Evolutionary conservation across 208 protist species (phyloP), one percentile per base, ranked within the genome.

Genomic region (Herpetomonas samuelpessoai): DNA sequence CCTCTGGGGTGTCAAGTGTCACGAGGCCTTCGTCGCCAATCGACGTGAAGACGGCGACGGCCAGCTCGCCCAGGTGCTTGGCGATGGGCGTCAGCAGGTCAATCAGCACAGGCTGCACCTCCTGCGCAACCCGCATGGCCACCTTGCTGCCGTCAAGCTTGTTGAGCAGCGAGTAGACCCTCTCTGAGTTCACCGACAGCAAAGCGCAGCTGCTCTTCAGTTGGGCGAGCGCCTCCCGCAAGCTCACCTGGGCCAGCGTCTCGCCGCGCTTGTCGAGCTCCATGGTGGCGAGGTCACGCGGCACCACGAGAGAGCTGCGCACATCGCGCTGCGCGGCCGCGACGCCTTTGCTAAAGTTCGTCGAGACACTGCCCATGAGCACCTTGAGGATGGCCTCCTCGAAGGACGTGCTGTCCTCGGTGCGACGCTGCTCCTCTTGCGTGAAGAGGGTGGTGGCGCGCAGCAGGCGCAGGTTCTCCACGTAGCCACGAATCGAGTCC

Each of bases 401-500:
- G 59, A 93, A 88, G 16, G 26, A 21, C n/a, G 70, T 63, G 14
- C 47, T 46, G 35, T 75, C 52, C 38, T 65, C 62, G 31, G 29
- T 28, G n/a, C 57, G 66, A n/a, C 24, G 46, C 18, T 41, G 29
- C 25, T 49, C 39, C 16, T 24, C n/a, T 16, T 49, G 38, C 16
- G 63, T 58, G 47, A 85, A 86, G 31, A 89, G 66, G n/a, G 83
- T 88, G 0, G 84, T 95, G 22, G 82, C 74, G 25, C 81, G 86
- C 59, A 95, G 70, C 29, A 90, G 74, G n/a, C 88, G 85, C 53
- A 95, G 65, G 68, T 88, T 65, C 50, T 91, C 85, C 16, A 92
- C 79, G 46, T 81, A 76, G 50, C 71, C 39, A 47, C 78, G 85
- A 21, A 90, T 83, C 28, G 66, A 57, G 49, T 92, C 83, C 79